Evolutionary conservation across 2,329 filamentous ascomycete species (phyloP).

Genomic region (Helotiales sp.): DNA sequence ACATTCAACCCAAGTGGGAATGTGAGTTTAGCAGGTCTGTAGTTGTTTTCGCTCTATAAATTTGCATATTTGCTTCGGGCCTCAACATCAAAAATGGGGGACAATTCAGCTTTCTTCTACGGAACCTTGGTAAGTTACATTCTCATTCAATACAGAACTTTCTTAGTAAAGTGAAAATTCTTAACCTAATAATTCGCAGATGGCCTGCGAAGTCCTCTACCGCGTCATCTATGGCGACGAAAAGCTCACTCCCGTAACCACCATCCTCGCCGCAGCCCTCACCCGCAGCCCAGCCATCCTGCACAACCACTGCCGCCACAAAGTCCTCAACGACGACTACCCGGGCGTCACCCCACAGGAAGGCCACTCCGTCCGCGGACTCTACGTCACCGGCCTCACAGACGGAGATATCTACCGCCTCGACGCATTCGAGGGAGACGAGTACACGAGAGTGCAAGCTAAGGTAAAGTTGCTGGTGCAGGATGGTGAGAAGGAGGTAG

Average conservation of each 20-base stretch:
- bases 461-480: slow-evolving; percentile 54
- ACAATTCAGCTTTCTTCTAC: slow-evolving; percentile 37
- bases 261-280: slow-evolving; percentile 48
- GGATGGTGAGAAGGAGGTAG: slow-evolving; percentile 23
- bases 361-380: slow-evolving; percentile 70
- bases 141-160: not conserved
- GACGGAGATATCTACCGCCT: slow-evolving; percentile 75
- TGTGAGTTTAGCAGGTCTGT: not conserved
- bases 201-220: slow-evolving; percentile 87
- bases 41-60: not conserved
- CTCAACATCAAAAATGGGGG: slow-evolving; percentile 23
- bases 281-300: slow-evolving; percentile 78
- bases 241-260: slow-evolving; percentile 48
- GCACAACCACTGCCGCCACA: slow-evolving; percentile 70
- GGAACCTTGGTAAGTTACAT: slow-evolving; percentile 15
- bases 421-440: slow-evolving; percentile 79
- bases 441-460: slow-evolving; percentile 67
- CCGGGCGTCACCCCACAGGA: slow-evolving; percentile 71
- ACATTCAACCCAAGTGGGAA: not conserved
- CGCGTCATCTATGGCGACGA: slow-evolving; percentile 72
- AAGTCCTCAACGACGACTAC: slow-evolving; percentile 75
- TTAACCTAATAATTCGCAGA: slow-evolving; percentile 48
- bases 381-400: slow-evolving; percentile 78
- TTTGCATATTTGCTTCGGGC: not conserved
- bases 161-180: not conserved